Base-by-base conservation (phyloP, 768 basidiomycete genomes). In the Coprinellus micaceus region DNA sequence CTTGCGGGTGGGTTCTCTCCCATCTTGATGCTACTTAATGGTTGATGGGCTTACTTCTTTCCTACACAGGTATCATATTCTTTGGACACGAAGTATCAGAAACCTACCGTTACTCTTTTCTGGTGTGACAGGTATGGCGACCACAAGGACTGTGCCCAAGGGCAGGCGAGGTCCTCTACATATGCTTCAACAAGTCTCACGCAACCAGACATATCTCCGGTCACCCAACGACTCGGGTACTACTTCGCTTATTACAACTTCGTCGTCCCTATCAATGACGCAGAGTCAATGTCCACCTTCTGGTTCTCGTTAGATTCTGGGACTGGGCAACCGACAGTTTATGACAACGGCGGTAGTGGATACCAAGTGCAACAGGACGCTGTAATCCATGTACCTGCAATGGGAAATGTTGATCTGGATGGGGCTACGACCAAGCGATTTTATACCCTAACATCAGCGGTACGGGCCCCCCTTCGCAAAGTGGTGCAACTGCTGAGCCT, bases 231-330 rank as follows among this genome's bases (percentile, higher is more conserved):
- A 4, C 59, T 68, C 30, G 70, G 69, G 11, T 63, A 63, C n/a
- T 63, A 58, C 52, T 68, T 72, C 15, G 61, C 69, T 25, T 64
- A 68, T 44, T 77, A 73, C 55, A 62, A 70, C 40, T 74, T 76
- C 56, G 56, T 69, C 21, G 68, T 69, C 21, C 65, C 67, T 15
- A 64, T 76, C 52, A 63, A 73, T 51, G 53, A 68, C 13, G 53
- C 65, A 1, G 62, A 58, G 22, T 75, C 74, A 12, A 63, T 76
- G 36, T 71, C 73, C 3, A 69, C 65, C 28, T 77, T 77, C 62
- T 77, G 74, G 75, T 77, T 77, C 58, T 65, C 67, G 5, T 68
- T 75, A 6, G 66, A 75, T 51, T 69, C 73, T 46, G 61, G 66
- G 17, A 63, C 73, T 50, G 74, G 72, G 10, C 57, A 58, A 3